These are phyloP conservation scores for Microdochium trichocladiopsis DNA, from an alignment of 2,329 filamentous ascomycete species.

Conservation along the genomic window DNA sequence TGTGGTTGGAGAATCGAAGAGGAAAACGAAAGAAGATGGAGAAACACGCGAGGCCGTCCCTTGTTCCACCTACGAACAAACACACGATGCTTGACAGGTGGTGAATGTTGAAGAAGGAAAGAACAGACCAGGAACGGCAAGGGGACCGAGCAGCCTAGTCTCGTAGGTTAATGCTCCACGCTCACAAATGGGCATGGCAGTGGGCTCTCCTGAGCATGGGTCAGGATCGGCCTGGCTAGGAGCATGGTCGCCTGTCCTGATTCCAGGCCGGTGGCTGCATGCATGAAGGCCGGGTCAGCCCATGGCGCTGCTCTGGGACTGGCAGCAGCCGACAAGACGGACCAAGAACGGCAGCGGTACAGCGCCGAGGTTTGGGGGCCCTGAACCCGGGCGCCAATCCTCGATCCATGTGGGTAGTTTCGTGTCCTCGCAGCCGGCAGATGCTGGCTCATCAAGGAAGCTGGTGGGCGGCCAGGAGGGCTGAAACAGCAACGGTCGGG, in stretches of 20 bases:
- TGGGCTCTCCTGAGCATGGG: too few species aligned
- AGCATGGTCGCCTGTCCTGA: too few species aligned
- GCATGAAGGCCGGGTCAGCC: neutral
- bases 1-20: constrained; percentile 8
- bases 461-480: neutral
- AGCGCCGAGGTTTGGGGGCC: neutral
- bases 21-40: constrained; percentile 10
- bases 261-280: too few species aligned
- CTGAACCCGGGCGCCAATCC: neutral
- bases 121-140: constrained; percentile 6
- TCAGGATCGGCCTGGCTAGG: too few species aligned
- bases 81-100: constrained; percentile 1
- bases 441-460: too few species aligned
- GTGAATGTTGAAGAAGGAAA: constrained; percentile 4
- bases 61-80: constrained; percentile 14
- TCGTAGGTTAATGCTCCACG: too few species aligned
- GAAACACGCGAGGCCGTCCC: constrained; percentile 12
- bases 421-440: neutral
- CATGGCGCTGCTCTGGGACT: neutral
- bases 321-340: neutral
- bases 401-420: neutral
- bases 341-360: neutral
- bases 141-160: neutral
- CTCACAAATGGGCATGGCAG: too few species aligned
- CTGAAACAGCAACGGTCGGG: neutral